These are phyloP conservation scores for Leishmania martiniquensis DNA, from an alignment of 208 protist genomes.

Conservation along the genomic window DNA sequence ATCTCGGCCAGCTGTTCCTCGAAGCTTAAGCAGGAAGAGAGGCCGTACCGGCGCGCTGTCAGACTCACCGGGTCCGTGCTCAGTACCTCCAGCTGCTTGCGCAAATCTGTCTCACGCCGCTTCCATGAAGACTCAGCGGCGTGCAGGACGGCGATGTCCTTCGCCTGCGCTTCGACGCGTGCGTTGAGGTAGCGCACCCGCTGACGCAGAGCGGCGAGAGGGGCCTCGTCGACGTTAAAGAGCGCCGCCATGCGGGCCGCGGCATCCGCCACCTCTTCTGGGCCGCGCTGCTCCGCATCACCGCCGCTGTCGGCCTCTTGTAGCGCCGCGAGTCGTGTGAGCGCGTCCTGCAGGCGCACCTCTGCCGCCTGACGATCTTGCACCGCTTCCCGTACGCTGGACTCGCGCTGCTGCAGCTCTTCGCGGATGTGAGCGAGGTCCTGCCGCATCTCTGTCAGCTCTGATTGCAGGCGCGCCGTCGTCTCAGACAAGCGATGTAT, in stretches of 20 bases:
- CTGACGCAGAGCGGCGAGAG: constrained; percentile 19
- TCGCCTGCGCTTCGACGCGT: constrained; percentile 40
- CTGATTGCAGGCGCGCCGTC: constrained; percentile 21
- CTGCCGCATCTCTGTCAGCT: constrained; percentile 26
- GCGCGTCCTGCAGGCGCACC: constrained; percentile 39
- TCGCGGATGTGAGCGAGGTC: constrained; percentile 25
- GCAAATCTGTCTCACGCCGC: constrained; percentile 60
- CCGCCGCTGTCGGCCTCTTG: constrained; percentile 3
- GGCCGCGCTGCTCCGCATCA: not conserved
- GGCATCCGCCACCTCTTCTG: not conserved
- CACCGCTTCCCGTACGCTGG: constrained; percentile 33
- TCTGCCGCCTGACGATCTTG: constrained; percentile 59
- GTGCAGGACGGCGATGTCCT: constrained; percentile 45
- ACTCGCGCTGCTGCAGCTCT: constrained; percentile 23
- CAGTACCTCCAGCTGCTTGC: constrained; percentile 61
- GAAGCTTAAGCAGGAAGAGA: constrained; percentile 54
- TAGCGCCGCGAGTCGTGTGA: constrained; percentile 21
- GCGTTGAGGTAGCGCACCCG: constrained; percentile 35
- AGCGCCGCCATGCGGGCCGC: constrained; percentile 10
- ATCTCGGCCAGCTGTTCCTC: constrained; percentile 51
- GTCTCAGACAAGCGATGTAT: constrained; percentile 17
- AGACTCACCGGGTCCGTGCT: constrained; percentile 72
- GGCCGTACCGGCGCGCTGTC: constrained; percentile 70
- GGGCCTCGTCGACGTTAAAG: constrained; percentile 20
- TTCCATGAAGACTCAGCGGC: constrained; percentile 50